Percentiles rank a stretch among this genome's conserved stretches.
phyloP scores from a whole-genome alignment of 352 stramenopile species.

The Phytophthora macrochlamydospora region DNA sequence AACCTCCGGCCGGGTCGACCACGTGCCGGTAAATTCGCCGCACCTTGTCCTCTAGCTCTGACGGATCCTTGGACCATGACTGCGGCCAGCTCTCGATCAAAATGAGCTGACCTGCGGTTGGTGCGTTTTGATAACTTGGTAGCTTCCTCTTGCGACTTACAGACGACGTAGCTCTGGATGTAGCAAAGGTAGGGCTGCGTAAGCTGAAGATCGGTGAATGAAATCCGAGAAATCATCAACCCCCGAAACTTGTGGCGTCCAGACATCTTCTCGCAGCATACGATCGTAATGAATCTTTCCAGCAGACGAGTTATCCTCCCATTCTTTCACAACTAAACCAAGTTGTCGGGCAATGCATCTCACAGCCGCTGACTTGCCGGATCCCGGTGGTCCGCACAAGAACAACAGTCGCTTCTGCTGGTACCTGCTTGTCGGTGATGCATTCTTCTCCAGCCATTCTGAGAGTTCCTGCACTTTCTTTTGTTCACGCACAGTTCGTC shows the following conservation, averaged over 20 bases:
- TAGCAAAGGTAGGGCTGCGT: conserved; percentile 60
- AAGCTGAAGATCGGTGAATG: conserved; percentile 70
- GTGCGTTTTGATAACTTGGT: conserved; percentile 9
- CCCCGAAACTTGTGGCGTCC: conserved; percentile 46
- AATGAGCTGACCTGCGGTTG: conserved; percentile 50
- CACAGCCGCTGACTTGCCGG: conserved; percentile 83
- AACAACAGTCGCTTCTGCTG: conserved; percentile 71
- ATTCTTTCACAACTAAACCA: conserved; percentile 63
- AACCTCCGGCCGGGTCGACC: conserved; percentile 41
- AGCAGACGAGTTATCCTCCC: conserved; percentile 69
- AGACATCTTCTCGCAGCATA: conserved; percentile 57
- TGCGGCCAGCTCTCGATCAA: conserved; percentile 81
- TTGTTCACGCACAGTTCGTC: conserved; percentile 85
- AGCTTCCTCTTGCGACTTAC: conserved; percentile 28
- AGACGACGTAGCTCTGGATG: conserved; percentile 16
- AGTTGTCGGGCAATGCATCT: conserved; percentile 57
- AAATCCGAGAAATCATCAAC: conserved; percentile 84
- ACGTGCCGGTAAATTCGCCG: conserved; percentile 58
- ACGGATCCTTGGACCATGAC: conserved; percentile 44
- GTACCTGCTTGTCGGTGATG: conserved; percentile 10
- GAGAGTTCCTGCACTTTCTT: conserved; percentile 81
- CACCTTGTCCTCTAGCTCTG: conserved; percentile 59
- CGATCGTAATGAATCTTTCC: conserved; percentile 60
- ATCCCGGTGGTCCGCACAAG: conserved; percentile 77
- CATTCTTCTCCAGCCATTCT: conserved; percentile 57